These are phyloP conservation scores for Neurospora sp. DNA, from an alignment of 495 filamentous ascomycete species.

Conservation along the genomic window DNA sequence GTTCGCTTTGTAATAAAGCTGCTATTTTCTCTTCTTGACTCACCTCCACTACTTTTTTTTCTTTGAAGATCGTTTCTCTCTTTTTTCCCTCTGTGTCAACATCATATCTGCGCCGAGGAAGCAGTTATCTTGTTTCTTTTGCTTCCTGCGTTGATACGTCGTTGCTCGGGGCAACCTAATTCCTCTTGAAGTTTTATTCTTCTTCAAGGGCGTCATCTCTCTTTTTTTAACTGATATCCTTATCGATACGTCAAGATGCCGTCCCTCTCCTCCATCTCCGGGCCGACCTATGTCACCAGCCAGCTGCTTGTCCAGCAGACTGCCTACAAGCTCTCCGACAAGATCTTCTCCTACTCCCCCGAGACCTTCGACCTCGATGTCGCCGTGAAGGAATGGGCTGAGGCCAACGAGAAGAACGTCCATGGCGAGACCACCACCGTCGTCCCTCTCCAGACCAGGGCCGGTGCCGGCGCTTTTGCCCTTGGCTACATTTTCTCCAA, in stretches of 20 bases:
- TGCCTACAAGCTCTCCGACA: conserved; percentile 85
- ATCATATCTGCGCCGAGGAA: background rate
- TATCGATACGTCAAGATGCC: conserved; percentile 16
- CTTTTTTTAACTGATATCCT: background rate
- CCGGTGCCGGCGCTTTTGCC: conserved; percentile 84
- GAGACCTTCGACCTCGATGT: conserved; percentile 83
- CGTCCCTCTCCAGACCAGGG: conserved; percentile 71
- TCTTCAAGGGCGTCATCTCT: background rate
- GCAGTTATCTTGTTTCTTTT: background rate
- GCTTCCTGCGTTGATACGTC: conserved; percentile 13
- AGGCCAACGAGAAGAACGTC: conserved; percentile 56
- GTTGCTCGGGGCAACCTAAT: conserved; percentile 3
- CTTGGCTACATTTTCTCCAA: conserved; percentile 95
- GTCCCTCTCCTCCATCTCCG: conserved; percentile 58
- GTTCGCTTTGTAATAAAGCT: background rate
- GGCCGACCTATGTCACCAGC: conserved; percentile 82
- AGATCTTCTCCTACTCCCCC: conserved; percentile 93
- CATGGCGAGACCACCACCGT: conserved; percentile 72
- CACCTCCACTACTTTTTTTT: background rate
- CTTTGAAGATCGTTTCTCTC: background rate
- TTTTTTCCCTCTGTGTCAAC: background rate
- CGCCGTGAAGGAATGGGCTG: conserved; percentile 67
- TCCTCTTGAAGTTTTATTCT: conserved; percentile 14
- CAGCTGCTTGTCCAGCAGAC: conserved; percentile 93
- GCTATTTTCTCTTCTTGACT: background rate